Percentiles rank a stretch among this genome's conserved stretches.
Evolutionary conservation across 1,139 yeast genomes (phyloP).

Genomic region (Petasospora fabianii): DNA sequence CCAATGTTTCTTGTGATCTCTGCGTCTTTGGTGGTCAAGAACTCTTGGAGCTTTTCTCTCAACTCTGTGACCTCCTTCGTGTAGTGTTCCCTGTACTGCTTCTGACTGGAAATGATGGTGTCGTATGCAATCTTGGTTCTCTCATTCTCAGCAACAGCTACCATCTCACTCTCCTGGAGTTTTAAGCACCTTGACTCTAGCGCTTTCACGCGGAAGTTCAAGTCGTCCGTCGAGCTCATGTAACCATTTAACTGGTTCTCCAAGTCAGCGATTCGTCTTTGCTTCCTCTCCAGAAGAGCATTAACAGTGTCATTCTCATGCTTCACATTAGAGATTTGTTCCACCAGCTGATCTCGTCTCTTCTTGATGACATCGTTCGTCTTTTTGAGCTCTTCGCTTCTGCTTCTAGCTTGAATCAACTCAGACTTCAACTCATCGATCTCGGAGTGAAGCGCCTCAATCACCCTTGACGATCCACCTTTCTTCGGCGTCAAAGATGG

Average conservation of each 20-base stretch:
- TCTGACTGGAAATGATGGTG: conserved; percentile 52
- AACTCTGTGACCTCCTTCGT: conserved; percentile 34
- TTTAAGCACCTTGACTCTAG: conserved; percentile 48
- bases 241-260: conserved; percentile 52
- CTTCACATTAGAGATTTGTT: conserved; percentile 64
- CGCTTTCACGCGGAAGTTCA: conserved; percentile 45
- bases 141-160: conserved; percentile 51
- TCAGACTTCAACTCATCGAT: conserved; percentile 55
- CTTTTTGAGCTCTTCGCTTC: conserved; percentile 44
- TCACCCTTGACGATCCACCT: conserved; percentile 39
- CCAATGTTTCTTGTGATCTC: conserved; percentile 23
- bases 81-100: conserved; percentile 54
- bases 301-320: conserved; percentile 68
- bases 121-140: conserved; percentile 61
- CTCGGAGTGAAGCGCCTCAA: conserved; percentile 53
- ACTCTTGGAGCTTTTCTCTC: conserved; percentile 34
- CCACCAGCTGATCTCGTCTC: conserved; percentile 58
- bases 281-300: conserved; percentile 60
- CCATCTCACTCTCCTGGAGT: conserved; percentile 44
- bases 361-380: conserved; percentile 45
- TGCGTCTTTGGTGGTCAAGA: conserved; percentile 36
- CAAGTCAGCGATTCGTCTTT: conserved; percentile 57
- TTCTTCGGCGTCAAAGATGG: no score
- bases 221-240: conserved; percentile 41
- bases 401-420: conserved; percentile 48